Conservation (phyloP, 2,329 filamentous ascomycete genomes). For the Claviceps paspali region DNA sequence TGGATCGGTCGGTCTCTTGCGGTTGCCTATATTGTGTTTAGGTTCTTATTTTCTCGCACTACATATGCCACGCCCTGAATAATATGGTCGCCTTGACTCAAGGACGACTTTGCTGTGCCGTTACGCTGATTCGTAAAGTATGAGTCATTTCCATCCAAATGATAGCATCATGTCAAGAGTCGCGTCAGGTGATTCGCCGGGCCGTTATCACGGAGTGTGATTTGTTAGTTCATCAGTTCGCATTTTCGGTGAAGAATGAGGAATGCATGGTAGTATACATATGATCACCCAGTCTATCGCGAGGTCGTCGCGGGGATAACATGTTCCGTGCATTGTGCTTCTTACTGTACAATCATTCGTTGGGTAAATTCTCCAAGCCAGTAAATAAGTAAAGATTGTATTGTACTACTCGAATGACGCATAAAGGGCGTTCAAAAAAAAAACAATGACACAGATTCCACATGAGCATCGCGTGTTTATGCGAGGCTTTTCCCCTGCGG, state of each 20-base stretch:
- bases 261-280: neutral
- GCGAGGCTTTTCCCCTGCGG: neutral
- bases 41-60: neutral
- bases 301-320: too few relatives aligned
- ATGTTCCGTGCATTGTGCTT: too few relatives aligned
- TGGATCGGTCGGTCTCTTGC: neutral
- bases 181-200: neutral
- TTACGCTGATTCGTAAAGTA: neutral
- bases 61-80: too few relatives aligned
- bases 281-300: neutral
- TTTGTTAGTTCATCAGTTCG: too few relatives aligned
- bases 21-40: too few relatives aligned
- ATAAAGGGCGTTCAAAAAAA: conserved; percentile 5
- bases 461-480: neutral
- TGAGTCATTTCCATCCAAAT: neutral
- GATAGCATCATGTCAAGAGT: neutral
- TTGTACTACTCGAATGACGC: neutral
- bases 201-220: neutral
- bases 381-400: neutral
- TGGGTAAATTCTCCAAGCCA: too few relatives aligned
- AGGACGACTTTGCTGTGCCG: neutral
- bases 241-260: too few relatives aligned
- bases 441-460: conserved; percentile 2
- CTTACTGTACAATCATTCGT: too few relatives aligned
- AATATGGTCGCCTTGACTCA: too few relatives aligned